Base-by-base conservation (phyloP, 1,139 yeast species). In the Suhomyces yuchorum region DNA sequence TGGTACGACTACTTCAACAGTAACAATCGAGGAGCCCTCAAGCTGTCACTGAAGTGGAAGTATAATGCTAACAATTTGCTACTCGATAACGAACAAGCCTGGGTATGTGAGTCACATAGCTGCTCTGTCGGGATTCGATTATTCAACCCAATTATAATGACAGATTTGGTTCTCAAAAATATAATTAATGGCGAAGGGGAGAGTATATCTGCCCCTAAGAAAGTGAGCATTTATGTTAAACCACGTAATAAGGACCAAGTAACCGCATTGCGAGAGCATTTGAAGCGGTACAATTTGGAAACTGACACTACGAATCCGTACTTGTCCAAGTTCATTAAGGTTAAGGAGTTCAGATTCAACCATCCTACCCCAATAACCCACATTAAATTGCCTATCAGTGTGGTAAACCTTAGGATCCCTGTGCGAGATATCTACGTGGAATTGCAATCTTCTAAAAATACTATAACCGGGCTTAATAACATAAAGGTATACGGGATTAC, bases 11-110 rank as follows among this genome's bases (percentile, higher is more conserved):
- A 65, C 51, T 51, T 70, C 8, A 57, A 54, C 46, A 56, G 24
- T 57, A 59, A 14, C 58, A 17, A 38, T 20, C 32, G 43, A 8
- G 18, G 43, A 18, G 19, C 19, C 17, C 23, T 43, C 18, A 33
- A 37, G 34, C 24, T 41, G 3, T 60, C 67, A 0, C 52, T 56
- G 8, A 51, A 61, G 34, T 60, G 71, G 65, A 66, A 67, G 48
- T 67, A 52, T 47, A 73, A 75, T 54, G 80, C 80, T 14, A 74
- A 74, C 53, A 73, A 70, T 51, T 62, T 66, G 1, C 57, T 75
- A 26, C 49, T 71, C 12, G 77, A 73, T 47, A 70, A 71, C 17
- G 74, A 67, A 0, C 53, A 56, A 9, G 49, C 49, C 35, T 75
- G 79, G 80, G 56, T 61, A 37, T 71, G 78, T 52, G 62, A 59